These are phyloP conservation scores for Fraxinus baroniana DNA, from an alignment of 305 asterid genomes.

Conservation along the genomic window DNA sequence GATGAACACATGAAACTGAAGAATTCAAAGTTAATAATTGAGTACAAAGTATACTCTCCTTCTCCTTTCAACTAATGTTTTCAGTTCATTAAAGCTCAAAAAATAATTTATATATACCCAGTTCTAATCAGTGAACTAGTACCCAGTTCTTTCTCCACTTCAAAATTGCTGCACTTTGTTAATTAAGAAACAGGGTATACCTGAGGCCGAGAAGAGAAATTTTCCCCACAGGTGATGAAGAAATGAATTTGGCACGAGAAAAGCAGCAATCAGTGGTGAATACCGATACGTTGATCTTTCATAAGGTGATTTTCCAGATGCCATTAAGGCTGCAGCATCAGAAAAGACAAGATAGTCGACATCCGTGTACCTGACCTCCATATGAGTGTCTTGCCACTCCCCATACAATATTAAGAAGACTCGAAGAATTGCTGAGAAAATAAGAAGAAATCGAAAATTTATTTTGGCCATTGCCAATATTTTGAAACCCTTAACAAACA, in stretches of 20 bases:
- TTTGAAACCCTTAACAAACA: conserved; percentile 12
- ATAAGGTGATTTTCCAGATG: conserved; percentile 73
- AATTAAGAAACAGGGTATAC: conserved; percentile 27
- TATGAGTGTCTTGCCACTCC: conserved; percentile 86
- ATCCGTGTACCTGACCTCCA: conserved; percentile 94
- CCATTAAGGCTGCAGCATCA: conserved; percentile 82
- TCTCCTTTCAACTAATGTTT: background rate
- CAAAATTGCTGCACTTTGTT: background rate
- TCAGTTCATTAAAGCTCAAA: background rate
- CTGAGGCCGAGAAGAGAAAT: conserved; percentile 69
- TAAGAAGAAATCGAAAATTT: conserved; percentile 47
- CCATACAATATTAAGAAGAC: conserved; percentile 65
- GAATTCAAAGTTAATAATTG: background rate
- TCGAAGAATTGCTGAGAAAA: conserved; percentile 69
- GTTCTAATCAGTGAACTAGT: background rate
- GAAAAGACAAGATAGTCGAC: conserved; percentile 89
- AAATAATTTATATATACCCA: background rate
- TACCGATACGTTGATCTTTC: conserved; percentile 85
- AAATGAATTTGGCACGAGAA: conserved; percentile 76
- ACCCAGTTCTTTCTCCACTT: background rate
- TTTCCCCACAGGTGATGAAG: conserved; percentile 88
- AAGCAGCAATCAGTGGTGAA: conserved; percentile 76
- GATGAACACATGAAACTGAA: background rate
- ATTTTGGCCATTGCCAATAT: conserved; percentile 40
- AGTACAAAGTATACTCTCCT: background rate